These are phyloP conservation scores for Talaromyces sp. DNA, from an alignment of 2,329 filamentous ascomycete genomes.

Conservation along the genomic window DNA sequence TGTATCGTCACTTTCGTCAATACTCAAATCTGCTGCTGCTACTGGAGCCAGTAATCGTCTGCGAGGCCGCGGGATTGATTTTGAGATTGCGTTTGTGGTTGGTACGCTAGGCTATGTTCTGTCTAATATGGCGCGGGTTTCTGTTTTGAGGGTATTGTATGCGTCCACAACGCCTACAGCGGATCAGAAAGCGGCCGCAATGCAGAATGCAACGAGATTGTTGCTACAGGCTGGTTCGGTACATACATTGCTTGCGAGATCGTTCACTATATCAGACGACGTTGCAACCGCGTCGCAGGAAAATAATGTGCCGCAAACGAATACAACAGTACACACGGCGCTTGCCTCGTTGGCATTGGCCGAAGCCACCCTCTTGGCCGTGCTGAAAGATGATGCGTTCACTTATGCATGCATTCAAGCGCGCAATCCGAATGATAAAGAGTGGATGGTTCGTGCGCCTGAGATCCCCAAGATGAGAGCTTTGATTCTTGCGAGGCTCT, in stretches of 20 bases:
- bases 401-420: conserved; percentile 76
- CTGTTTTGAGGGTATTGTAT: conserved; percentile 68
- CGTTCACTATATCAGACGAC: conserved; percentile 51
- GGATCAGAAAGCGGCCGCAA: conserved; percentile 66
- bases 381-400: conserved; percentile 93
- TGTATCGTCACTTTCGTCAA: conserved; percentile 47
- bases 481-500: conserved; percentile 81
- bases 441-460: conserved; percentile 95
- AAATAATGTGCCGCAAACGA: conserved; percentile 45
- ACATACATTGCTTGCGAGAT: conserved; percentile 66
- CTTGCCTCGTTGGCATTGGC: conserved; percentile 64
- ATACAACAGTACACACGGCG: conserved; percentile 41
- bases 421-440: conserved; percentile 76
- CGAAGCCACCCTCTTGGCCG: conserved; percentile 84
- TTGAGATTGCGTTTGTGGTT: conserved; percentile 77
- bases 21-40: conserved; percentile 23
- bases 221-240: conserved; percentile 76
- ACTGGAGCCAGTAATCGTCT: conserved; percentile 54
- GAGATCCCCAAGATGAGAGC: conserved; percentile 85
- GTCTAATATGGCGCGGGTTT: conserved; percentile 66
- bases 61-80: conserved; percentile 73
- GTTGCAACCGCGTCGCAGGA: conserved; percentile 22
- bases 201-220: conserved; percentile 71
- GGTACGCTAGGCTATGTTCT: conserved; percentile 74
- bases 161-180: conserved; percentile 60